Conservation (phyloP, 75 land plant genomes). For the Cryptomeria japonica region DNA sequence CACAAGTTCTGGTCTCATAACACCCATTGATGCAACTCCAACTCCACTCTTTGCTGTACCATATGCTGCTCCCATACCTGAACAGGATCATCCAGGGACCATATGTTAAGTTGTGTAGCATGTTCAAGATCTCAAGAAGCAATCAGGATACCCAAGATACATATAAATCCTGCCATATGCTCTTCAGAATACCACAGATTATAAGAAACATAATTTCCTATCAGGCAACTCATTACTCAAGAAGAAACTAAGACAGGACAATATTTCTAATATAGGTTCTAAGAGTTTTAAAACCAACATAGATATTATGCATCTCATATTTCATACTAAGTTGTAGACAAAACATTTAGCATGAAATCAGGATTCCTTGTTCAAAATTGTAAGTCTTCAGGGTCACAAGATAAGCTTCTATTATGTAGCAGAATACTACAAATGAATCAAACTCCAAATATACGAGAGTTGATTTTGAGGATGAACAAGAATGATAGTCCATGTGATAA, state of each 20-base stretch:
- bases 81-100: neutral
- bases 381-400: neutral
- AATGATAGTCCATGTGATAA: neutral
- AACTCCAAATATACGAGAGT: neutral
- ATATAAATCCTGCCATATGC: neutral
- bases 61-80: slow-evolving; percentile 81
- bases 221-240: neutral
- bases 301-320: neutral
- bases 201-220: neutral
- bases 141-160: neutral
- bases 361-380: neutral
- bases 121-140: neutral
- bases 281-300: neutral
- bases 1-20: slow-evolving; percentile 77
- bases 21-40: slow-evolving; percentile 82
- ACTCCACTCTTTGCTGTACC: slow-evolving; percentile 76
- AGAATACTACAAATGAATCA: neutral
- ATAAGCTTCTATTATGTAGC: neutral
- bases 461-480: neutral
- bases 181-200: neutral
- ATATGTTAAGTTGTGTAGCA: neutral
- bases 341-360: neutral
- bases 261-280: neutral
- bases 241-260: neutral
- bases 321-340: neutral